Evolutionary conservation across 306 rosid genomes (phyloP), one percentile per base, ranked within the genome.

Genomic region (Quercus suber): DNA sequence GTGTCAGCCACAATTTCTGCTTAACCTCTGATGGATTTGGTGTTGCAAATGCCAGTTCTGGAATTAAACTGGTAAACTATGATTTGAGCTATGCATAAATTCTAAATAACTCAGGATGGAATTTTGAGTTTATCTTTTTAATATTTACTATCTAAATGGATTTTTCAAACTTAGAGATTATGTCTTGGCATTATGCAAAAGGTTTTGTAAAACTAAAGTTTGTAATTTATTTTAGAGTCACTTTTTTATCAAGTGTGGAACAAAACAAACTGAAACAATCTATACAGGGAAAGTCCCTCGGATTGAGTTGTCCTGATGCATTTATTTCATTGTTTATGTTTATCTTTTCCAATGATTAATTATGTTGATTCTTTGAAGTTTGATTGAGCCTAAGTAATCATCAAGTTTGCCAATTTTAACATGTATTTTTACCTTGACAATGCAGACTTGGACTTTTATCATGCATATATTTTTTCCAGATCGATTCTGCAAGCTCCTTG

Each of bases 41-140:
- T 74, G 71, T 84, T 73, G 59, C 57, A 69, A 75, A 81, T 61
- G 61, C 73, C 76, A 73, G 81, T 67, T 78, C 60, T 51, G 61
- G 69, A 81, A 67, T 67, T 75, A 52, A 43, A n/a, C 52, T 67
- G 88, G 93, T 91, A 89, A 80, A 37, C 69, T 73, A 81, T 60
- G 65, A 71, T 75, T 73, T 74, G 49, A 77, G 25, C 41, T 73
- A 77, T 55, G 49, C 41, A 69, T 71, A 35, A 51, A n/a, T 78
- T 65, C 51, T 80, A 41, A 21, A 55, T 55, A 45, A 41, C 69
- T 65, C 55, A 13, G 58, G 31, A 77, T 55, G 9, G 12, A 52
- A 56, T 78, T 25, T 20, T 9, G 25, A 23, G 65, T 82, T 77
- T 33, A 33, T 45, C 53, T 75, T 59, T 41, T 19, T 45, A 74